Evolutionary conservation across 331 rosid species (phyloP), one percentile per base, ranked within the genome.

Genomic region (Cydonia oblonga): DNA sequence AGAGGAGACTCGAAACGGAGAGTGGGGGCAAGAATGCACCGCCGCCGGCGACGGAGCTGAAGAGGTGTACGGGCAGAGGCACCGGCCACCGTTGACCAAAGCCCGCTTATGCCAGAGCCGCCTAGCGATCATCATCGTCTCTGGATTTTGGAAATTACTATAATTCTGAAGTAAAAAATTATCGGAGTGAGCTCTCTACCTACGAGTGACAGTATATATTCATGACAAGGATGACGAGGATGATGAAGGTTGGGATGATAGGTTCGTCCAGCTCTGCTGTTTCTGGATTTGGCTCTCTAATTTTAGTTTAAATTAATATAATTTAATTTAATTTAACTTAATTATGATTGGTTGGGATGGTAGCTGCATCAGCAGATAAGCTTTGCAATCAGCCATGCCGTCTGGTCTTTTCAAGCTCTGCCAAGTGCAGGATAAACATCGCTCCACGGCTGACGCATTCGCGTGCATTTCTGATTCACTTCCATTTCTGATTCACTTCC

Each of bases 71-170:
- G 68, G 66, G 33, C 23, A 68, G 46, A 83, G 61, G 49, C 81
- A 67, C 44, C 83, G 81, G 28, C 70, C 74, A 74, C 62, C 73
- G 79, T 82, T 69, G 83, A 68, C 64, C 74, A 80, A 78, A 71
- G 71, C 76, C 40, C 70, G 82, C 66, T n/a, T 81, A 53, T 56
- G 74, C 64, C 73, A 80, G 59, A 80, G 29, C 73, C 79, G 69
- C 75, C 84, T 22, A 16, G 70, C 38, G 72, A 74, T 73, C 87
- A 83, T 82, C 29, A 19, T 20, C 10, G 33, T 29, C 28, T 60
- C 5, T 22, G 49, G 62, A 3, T 38, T 38, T 38, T 38, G 3
- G 9, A 35, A 35, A 2, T 9, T 9, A 35, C 42, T 9, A 35
- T 35, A 35, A 35, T 35, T 35, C 42, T 9, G 46, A 40, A 10